Evolutionary conservation across 2,329 filamentous ascomycete genomes (phyloP).

Genomic region (Colletotrichum trifolii): DNA sequence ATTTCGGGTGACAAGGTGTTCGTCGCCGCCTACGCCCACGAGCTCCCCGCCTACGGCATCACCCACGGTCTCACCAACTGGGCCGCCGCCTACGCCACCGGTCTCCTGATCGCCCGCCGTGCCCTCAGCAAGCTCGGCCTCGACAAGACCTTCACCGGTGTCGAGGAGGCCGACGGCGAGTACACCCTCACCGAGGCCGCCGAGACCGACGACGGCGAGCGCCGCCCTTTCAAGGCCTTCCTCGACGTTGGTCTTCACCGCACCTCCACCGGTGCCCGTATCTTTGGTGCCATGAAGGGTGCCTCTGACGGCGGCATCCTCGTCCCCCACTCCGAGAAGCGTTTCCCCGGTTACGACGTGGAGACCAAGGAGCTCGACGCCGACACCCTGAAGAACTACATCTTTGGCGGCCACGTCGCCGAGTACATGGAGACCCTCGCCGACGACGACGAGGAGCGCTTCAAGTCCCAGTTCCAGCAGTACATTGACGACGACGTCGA

Average conservation of each 20-base stretch:
- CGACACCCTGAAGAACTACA: slow-evolving; percentile 98
- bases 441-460: slow-evolving; percentile 99
- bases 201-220: slow-evolving; percentile 90
- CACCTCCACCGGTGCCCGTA: slow-evolving; percentile 97
- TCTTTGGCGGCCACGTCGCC: slow-evolving; percentile 96
- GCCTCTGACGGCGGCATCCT: slow-evolving; percentile 97
- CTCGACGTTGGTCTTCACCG: slow-evolving; percentile 97
- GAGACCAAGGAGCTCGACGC: slow-evolving; percentile 98
- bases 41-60: slow-evolving; percentile 97
- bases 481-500: slow-evolving; percentile 98
- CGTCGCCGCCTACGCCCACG: slow-evolving; percentile 91
- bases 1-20: slow-evolving; percentile 99
- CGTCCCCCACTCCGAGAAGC: slow-evolving; percentile 98
- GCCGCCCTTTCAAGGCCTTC: slow-evolving; percentile 99
- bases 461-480: slow-evolving; percentile 97
- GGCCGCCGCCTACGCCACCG: slow-evolving; percentile 96
- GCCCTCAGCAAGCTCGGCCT: slow-evolving; percentile 96
- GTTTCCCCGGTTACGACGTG: slow-evolving; percentile 98
- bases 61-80: slow-evolving; percentile 99
- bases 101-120: slow-evolving; percentile 96
- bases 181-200: slow-evolving; percentile 94
- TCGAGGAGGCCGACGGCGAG: slow-evolving; percentile 97
- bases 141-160: slow-evolving; percentile 91
- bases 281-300: slow-evolving; percentile 99
- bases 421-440: slow-evolving; percentile 99